A percentile compares a stretch with the other conserved stretches of the same genome.
These are phyloP conservation scores for Blastocystis sp. DNA, from an alignment of 352 stramenopile genomes.

Conservation along the genomic window DNA sequence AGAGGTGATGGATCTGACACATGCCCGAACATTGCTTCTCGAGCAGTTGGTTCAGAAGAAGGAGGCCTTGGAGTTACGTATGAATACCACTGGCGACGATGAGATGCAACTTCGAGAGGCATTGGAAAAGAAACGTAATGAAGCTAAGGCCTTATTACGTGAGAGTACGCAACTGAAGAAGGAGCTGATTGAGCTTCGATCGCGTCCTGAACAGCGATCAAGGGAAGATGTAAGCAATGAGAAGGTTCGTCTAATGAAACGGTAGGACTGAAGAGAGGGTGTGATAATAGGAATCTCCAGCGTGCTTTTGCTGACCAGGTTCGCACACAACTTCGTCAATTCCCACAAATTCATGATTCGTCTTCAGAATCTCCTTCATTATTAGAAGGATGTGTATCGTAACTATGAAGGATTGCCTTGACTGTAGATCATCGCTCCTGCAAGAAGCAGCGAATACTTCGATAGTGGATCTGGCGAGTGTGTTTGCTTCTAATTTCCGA, in stretches of 20 bases:
- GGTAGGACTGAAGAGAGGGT: background rate
- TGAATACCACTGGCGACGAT: background rate
- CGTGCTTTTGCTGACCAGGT: background rate
- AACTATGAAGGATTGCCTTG: background rate
- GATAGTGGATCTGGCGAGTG: background rate
- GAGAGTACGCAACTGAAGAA: constrained; percentile 22
- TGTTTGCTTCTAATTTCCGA: background rate
- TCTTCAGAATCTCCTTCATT: background rate
- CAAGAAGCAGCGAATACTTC: background rate
- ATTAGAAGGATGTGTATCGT: background rate
- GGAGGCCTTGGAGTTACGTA: constrained; percentile 13
- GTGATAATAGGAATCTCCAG: background rate
- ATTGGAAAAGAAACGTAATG: background rate
- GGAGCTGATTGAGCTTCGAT: background rate
- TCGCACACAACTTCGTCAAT: background rate
- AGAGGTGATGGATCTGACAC: constrained; percentile 1
- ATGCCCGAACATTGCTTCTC: background rate
- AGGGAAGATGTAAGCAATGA: background rate
- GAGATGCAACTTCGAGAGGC: background rate
- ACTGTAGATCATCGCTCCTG: background rate
- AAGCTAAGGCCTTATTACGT: background rate
- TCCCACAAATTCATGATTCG: background rate
- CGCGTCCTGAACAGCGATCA: background rate
- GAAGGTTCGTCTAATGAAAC: background rate
- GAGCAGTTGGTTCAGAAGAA: constrained; percentile 5